phyloP scores from a whole-genome alignment of 345 rosid genomes.

The Moringa oleifera region DNA sequence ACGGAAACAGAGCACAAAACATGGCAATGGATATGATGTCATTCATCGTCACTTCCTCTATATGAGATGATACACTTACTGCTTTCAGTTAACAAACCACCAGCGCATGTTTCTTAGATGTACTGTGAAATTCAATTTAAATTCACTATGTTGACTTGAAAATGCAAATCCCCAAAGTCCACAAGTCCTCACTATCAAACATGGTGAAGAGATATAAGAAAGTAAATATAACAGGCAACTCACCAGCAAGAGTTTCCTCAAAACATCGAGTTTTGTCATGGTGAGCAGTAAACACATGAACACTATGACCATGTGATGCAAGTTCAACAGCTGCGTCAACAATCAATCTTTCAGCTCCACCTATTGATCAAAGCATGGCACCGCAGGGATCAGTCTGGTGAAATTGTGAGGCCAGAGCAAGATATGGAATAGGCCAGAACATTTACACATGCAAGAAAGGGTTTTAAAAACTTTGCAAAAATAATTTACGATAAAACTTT shows the following conservation, averaged over 20 bases:
- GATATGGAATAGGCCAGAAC: neutral
- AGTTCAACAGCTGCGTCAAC: conserved; percentile 95
- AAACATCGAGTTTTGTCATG: conserved; percentile 79
- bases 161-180: neutral
- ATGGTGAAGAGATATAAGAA: too few species aligned
- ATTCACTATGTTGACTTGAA: too few species aligned
- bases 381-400: neutral
- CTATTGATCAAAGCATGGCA: conserved; percentile 25
- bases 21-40: too few species aligned
- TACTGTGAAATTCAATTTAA: too few species aligned
- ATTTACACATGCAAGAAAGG: neutral
- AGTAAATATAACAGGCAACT: conserved; percentile 1
- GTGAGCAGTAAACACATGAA: conserved; percentile 86
- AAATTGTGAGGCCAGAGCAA: neutral
- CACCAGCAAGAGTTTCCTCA: conserved; percentile 85
- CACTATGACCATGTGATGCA: conserved; percentile 66
- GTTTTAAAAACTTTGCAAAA: neutral
- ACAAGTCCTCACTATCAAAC: neutral
- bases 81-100: too few species aligned
- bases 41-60: too few species aligned
- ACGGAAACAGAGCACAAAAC: too few species aligned
- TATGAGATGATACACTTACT: neutral
- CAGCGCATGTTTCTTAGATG: too few species aligned
- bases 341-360: conserved; percentile 94
- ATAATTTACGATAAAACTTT: neutral